These are phyloP conservation scores for Glycine latifolia DNA, from an alignment of 306 rosid genomes.

Conservation along the genomic window DNA sequence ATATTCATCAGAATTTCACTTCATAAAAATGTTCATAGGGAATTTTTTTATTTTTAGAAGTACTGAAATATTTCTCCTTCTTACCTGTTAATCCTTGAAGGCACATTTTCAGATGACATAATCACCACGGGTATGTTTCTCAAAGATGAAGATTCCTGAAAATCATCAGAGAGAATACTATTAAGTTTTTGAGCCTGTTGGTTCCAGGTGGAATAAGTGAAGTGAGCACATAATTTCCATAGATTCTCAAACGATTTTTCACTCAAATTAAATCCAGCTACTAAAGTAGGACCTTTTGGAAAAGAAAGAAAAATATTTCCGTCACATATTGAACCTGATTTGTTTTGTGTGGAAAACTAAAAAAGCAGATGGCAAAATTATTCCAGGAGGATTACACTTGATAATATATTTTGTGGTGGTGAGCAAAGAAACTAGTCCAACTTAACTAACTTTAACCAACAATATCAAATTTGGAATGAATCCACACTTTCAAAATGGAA, in stretches of 20 bases:
- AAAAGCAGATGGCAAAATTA: conserved; percentile 46
- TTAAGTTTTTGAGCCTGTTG: conserved; percentile 42
- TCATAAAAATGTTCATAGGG: neutral
- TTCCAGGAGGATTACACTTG: conserved; percentile 43
- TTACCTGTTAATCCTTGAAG: conserved; percentile 90
- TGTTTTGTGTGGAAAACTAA: conserved; percentile 46
- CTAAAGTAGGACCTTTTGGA: conserved; percentile 32
- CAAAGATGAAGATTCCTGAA: conserved; percentile 87
- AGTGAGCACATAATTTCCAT: conserved; percentile 33
- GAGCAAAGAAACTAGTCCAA: conserved; percentile 45
- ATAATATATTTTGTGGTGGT: neutral
- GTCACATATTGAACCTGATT: conserved; percentile 47
- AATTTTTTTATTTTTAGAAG: too few species aligned
- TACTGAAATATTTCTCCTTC: neutral
- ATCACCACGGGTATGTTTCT: conserved; percentile 95
- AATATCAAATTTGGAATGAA: conserved; percentile 45
- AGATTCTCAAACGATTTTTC: conserved; percentile 39
- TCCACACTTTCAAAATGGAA: conserved; percentile 42
- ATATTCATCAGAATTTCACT: conserved; percentile 38
- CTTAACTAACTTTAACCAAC: conserved; percentile 39
- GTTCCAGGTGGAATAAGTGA: conserved; percentile 44
- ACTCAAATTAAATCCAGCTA: conserved; percentile 26
- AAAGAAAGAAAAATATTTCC: conserved; percentile 34
- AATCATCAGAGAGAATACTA: conserved; percentile 46
- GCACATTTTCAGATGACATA: conserved; percentile 96